Evolutionary conservation across 768 basidiomycete genomes (phyloP), one percentile per base, ranked within the genome.

Genomic region (Termitomyces sp.): DNA sequence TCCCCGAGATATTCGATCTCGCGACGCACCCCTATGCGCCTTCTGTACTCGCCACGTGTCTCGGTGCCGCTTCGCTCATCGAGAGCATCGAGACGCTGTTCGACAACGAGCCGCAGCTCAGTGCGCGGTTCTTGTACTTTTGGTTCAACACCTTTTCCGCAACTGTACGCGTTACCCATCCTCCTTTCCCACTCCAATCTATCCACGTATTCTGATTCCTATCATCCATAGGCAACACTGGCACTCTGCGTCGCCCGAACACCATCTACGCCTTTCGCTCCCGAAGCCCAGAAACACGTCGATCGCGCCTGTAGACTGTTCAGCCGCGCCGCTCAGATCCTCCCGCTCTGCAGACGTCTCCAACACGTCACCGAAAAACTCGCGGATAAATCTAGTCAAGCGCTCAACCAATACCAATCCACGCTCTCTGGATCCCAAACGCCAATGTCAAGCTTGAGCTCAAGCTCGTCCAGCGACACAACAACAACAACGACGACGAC

Each of bases 131-230:
- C 62, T 77, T 87, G 68, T 81, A 83, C 66, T 83, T 87, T 63
- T 91, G 89, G 88, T 85, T 86, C 57, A 87, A 90, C 64, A 76
- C 82, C 19, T 88, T 87, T 66, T 87, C 87, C 43, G 85, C 85
- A 8, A 84, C 84, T 57, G 87, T 87, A 66, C 70, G 85, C n/a
- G n/a, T n/a, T 75, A 5, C 5, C 42, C 46, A 31, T 34, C 47
- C n/a, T n/a, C n/a, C n/a, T n/a, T n/a, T n/a, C n/a, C n/a, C n/a
- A n/a, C n/a, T n/a, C n/a, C n/a, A n/a, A n/a, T n/a, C n/a, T n/a
- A n/a, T n/a, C n/a, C n/a, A n/a, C n/a, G n/a, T n/a, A n/a, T n/a
- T n/a, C n/a, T 44, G 2, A 44, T 23, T 43, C 17, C 17, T 45
- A 25, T 31, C 21, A 14, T 16, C 21, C 3, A 53, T 35, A 85